Conservation (phyloP, 2,329 filamentous ascomycete genomes). For the Penicillium polonicum region DNA sequence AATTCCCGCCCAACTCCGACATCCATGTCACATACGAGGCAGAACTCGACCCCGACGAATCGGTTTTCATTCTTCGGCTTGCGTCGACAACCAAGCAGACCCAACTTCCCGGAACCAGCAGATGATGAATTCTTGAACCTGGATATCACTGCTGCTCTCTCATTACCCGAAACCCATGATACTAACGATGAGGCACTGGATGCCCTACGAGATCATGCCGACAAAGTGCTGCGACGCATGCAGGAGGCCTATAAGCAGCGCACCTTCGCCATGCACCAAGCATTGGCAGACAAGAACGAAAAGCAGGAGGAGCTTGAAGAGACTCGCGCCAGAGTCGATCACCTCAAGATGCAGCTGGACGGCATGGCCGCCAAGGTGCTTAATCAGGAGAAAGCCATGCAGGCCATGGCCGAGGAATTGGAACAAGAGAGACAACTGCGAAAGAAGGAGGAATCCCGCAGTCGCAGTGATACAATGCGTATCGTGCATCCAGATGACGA, state of each 20-base stretch:
- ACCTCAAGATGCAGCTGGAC: slow-evolving; percentile 61
- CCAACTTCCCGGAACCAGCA: slow-evolving; percentile 37
- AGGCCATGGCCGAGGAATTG: slow-evolving; percentile 50
- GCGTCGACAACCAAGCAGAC: slow-evolving; percentile 32
- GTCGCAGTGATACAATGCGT: slow-evolving; percentile 34
- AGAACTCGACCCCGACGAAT: slow-evolving; percentile 26
- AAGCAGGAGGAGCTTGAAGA: slow-evolving; percentile 63
- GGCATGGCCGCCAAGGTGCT: slow-evolving; percentile 56
- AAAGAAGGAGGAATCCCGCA: slow-evolving; percentile 40
- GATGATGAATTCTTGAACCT: slow-evolving; percentile 56
- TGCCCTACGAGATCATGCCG: slow-evolving; percentile 57
- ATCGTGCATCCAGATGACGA: slow-evolving; percentile 33
- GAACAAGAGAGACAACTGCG: slow-evolving; percentile 45
- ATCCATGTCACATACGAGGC: slow-evolving; percentile 16
- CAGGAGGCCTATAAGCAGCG: slow-evolving; percentile 58
- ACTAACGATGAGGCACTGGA: slow-evolving; percentile 56
- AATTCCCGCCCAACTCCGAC: slow-evolving; percentile 9
- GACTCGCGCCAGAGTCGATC: slow-evolving; percentile 55
- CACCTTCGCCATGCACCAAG: slow-evolving; percentile 50
- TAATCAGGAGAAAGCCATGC: slow-evolving; percentile 58
- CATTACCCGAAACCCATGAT: slow-evolving; percentile 51
- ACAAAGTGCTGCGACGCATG: slow-evolving; percentile 54
- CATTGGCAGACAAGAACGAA: slow-evolving; percentile 55
- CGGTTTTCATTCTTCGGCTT: slow-evolving; percentile 47
- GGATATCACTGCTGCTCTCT: slow-evolving; percentile 55